Conservation (phyloP, 768 basidiomycete species). For the Boletus bicolor region DNA sequence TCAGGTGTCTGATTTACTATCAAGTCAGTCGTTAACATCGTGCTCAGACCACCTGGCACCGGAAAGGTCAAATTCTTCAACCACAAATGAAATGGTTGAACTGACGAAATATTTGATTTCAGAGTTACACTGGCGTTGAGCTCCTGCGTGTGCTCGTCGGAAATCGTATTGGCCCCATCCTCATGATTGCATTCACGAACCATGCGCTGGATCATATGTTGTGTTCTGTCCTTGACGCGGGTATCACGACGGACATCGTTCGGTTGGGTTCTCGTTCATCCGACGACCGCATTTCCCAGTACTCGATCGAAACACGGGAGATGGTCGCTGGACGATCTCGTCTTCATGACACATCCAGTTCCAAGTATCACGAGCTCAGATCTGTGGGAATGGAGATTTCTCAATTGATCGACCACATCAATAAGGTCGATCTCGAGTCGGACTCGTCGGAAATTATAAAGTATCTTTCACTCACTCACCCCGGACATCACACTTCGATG, state of each 20-base stretch:
- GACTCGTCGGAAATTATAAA: constrained; percentile 37
- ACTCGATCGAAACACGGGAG: constrained; percentile 60
- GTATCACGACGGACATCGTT: constrained; percentile 60
- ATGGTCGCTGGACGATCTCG: constrained; percentile 39
- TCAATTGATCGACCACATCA: constrained; percentile 42
- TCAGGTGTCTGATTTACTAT: not conserved
- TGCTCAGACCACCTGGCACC: constrained; percentile 66
- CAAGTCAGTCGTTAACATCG: not conserved
- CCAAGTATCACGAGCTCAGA: constrained; percentile 41
- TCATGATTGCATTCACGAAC: constrained; percentile 68
- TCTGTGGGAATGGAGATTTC: constrained; percentile 44
- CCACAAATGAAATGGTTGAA: not conserved
- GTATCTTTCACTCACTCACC: constrained; percentile 44
- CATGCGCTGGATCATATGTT: constrained; percentile 78
- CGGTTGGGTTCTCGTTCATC: constrained; percentile 65
- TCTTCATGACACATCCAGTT: constrained; percentile 34
- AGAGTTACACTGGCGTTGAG: constrained; percentile 70
- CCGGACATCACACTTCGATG: constrained; percentile 47
- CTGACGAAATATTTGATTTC: not conserved
- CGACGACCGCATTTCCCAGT: constrained; percentile 59
- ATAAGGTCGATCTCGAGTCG: constrained; percentile 32
- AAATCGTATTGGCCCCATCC: constrained; percentile 51
- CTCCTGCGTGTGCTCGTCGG: constrained; percentile 61
- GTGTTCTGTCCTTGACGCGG: constrained; percentile 57
- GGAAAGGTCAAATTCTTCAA: constrained; percentile 51